A percentile compares a stretch with the other conserved stretches of the same genome.
Conservation (phyloP, 257 asterid genomes). For the Primulina tabacum region DNA sequence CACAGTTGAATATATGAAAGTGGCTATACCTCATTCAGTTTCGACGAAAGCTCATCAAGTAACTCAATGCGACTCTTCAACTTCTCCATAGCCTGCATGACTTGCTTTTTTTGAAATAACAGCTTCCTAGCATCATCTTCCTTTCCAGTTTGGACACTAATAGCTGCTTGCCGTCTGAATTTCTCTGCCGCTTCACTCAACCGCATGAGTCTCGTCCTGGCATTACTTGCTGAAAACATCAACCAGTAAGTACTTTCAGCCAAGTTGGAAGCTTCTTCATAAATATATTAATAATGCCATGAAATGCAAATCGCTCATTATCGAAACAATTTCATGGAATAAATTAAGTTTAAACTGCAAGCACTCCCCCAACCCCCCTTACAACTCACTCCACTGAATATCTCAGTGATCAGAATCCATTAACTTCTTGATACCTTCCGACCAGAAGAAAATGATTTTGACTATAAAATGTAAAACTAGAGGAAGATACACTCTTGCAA, state of each 20-base stretch:
- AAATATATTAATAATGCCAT: slow-evolving; percentile 3
- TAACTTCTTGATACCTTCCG: neutral
- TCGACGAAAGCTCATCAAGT: slow-evolving; percentile 68
- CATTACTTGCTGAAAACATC: slow-evolving; percentile 61
- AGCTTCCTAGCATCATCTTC: slow-evolving; percentile 80
- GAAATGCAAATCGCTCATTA: neutral
- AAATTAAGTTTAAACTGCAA: neutral
- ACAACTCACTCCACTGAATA: neutral
- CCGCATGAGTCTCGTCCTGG: slow-evolving; percentile 76
- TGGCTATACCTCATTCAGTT: slow-evolving; percentile 66
- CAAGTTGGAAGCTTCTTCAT: slow-evolving; percentile 6
- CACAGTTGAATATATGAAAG: slow-evolving; percentile 21
- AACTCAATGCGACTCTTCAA: slow-evolving; percentile 73
- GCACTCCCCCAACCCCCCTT: neutral
- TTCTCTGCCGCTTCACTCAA: slow-evolving; percentile 89
- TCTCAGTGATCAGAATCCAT: no score
- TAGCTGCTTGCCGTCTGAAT: slow-evolving; percentile 74
- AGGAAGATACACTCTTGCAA: neutral
- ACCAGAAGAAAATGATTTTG: no score
- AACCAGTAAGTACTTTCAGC: slow-evolving; percentile 19
- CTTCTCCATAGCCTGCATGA: slow-evolving; percentile 86
- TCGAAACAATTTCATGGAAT: slow-evolving; percentile 12
- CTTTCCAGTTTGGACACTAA: slow-evolving; percentile 63
- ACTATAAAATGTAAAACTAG: no score
- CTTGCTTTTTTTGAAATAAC: slow-evolving; percentile 79